These are phyloP conservation scores for Microbotryum lychnidis-dioicae DNA, from an alignment of 1,284 basidiomycete species.

Conservation along the genomic window DNA sequence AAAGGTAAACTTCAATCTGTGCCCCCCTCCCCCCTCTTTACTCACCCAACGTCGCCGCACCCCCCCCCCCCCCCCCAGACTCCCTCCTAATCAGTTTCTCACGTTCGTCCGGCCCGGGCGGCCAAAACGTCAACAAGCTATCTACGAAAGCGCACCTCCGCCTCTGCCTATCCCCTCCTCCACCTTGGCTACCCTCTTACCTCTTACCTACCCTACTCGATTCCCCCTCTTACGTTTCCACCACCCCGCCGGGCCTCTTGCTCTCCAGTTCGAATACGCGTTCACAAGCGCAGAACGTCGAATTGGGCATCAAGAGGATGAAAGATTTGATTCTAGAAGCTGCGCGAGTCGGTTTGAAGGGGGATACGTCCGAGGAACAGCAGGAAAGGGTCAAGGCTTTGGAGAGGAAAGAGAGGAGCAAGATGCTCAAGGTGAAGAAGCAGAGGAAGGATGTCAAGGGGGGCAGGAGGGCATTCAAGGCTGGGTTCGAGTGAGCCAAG, in stretches of 20 bases:
- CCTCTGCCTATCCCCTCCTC: slow-evolving; percentile 14
- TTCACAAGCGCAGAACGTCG: slow-evolving; percentile 18
- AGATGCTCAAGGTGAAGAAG: slow-evolving; percentile 15
- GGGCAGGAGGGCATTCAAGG: slow-evolving; percentile 2
- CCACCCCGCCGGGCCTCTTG: slow-evolving; percentile 15
- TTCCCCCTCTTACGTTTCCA: slow-evolving; percentile 16
- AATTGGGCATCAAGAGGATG: slow-evolving; percentile 17
- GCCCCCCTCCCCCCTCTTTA: too few species aligned
- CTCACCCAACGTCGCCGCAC: too few species aligned
- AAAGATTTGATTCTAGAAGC: slow-evolving; percentile 20
- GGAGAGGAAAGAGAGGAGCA: slow-evolving; percentile 12
- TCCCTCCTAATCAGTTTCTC: slow-evolving; percentile 25
- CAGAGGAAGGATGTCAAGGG: slow-evolving; percentile 21
- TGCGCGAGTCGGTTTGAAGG: slow-evolving; percentile 17
- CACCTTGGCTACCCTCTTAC: slow-evolving; percentile 17
- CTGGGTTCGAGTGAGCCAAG: slow-evolving; percentile 7
- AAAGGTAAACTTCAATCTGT: too few species aligned
- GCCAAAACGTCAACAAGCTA: slow-evolving; percentile 35
- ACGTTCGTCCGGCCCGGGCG: slow-evolving; percentile 33
- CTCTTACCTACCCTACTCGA: slow-evolving; percentile 7
- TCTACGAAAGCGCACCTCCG: slow-evolving; percentile 33
- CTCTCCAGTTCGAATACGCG: slow-evolving; percentile 18
- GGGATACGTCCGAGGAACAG: slow-evolving; percentile 25
- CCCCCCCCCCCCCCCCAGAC: slow-evolving; percentile 3
- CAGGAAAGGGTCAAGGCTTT: slow-evolving; percentile 14